Base-by-base conservation (phyloP, 208 protist species). In the Wallacemonas sp. region DNA sequence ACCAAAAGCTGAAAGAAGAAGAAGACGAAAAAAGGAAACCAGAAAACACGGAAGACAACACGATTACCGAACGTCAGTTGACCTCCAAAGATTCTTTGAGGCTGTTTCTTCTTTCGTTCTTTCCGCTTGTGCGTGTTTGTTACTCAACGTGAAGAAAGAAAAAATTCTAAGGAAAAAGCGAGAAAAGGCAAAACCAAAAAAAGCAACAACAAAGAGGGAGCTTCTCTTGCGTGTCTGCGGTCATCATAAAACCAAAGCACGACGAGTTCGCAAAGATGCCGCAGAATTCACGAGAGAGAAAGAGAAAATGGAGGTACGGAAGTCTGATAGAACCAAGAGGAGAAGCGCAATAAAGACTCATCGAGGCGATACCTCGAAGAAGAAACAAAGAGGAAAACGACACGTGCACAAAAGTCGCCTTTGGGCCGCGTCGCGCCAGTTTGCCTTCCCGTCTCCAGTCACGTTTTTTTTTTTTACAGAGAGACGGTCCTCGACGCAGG, bases 301-400 rank as follows among this genome's bases (percentile, higher is more conserved):
- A 30, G 6, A 55, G 16, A 12, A 23, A 32, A 23, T 55, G 26
- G 9, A 55, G 24, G 26, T 47, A 6, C 4, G 43, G 19, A 17
- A 47, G 36, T 17, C 14, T 17, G 14, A 41, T 17, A 41, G 36
- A 14, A 14, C 36, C 4, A 49, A 23, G n/a, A 23, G 5, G n/a
- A 17, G 5, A 23, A 49, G 19, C 9, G n/a, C 47, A 55, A 55
- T 4, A 24, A 30, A 26, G 30, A 26, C n/a, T n/a, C n/a, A n/a
- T n/a, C n/a, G n/a, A n/a, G n/a, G n/a, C 36, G 36, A 41, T 41
- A 14, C 36, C 36, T 6, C 36, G 36, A 4, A 30, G 30, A 34
- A 9, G 24, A 55, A 55, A 23, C 43, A 17, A 49, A 49, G n/a
- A 49, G n/a, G n/a, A 23, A 49, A 49, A 49, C 9, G n/a, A n/a